Evolutionary conservation across 345 rosid genomes (phyloP).

Genomic region (Brassica carinata): DNA sequence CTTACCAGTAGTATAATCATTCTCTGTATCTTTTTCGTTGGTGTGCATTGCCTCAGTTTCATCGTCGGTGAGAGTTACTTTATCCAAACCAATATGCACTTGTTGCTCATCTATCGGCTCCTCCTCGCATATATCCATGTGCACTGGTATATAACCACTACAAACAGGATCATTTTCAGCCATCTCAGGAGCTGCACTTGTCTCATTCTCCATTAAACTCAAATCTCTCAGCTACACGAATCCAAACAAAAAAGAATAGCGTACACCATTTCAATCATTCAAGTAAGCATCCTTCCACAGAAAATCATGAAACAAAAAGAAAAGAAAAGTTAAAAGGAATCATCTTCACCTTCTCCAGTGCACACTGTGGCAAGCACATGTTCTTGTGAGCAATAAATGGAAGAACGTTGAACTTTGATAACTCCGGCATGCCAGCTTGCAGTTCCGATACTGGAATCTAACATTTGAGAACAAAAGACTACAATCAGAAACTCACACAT

Average conservation of each 20-base stretch:
- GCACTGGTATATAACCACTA: slow-evolving; percentile 17
- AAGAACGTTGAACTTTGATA: slow-evolving; percentile 36
- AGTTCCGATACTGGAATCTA: slow-evolving; percentile 36
- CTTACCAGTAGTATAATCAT: slow-evolving; percentile 10
- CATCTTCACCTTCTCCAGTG: slow-evolving; percentile 34
- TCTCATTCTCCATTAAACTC: slow-evolving; percentile 24
- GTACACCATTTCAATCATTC: neutral
- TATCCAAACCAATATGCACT: slow-evolving; percentile 16
- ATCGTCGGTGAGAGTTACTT: slow-evolving; percentile 19
- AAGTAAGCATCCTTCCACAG: neutral
- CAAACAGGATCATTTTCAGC: slow-evolving; percentile 20
- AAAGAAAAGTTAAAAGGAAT: neutral
- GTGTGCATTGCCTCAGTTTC: slow-evolving; percentile 27
- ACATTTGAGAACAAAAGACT: neutral
- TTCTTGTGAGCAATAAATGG: slow-evolving; percentile 44
- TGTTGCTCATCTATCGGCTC: slow-evolving; percentile 20
- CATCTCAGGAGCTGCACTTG: slow-evolving; percentile 13
- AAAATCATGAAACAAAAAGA: slow-evolving; percentile 10
- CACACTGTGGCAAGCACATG: slow-evolving; percentile 28
- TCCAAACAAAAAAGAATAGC: neutral
- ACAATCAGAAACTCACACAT: neutral
- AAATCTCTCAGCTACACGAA: slow-evolving; percentile 28
- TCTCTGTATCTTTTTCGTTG: slow-evolving; percentile 12
- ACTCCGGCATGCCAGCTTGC: slow-evolving; percentile 32
- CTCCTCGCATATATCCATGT: slow-evolving; percentile 25